Percentiles rank a stretch among this genome's conserved stretches.
These are phyloP conservation scores for Rhodamnia argentea DNA, from an alignment of 345 rosid genomes.

Conservation along the genomic window DNA sequence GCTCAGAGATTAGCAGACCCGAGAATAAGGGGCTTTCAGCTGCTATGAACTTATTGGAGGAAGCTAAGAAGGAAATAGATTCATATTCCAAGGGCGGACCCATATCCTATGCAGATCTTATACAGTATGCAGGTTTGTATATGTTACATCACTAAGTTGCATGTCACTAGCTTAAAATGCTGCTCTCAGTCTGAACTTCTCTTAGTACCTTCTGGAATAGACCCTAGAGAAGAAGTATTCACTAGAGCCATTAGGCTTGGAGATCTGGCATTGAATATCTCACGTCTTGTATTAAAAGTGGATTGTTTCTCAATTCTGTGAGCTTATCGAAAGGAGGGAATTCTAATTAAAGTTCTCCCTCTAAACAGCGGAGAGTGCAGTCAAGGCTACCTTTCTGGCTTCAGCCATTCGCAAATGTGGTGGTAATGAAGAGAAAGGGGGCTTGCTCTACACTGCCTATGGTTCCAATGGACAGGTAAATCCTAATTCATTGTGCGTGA, in stretches of 20 bases:
- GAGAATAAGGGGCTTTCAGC: slow-evolving; percentile 75
- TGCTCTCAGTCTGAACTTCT: neutral
- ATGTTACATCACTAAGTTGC: neutral
- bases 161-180: neutral
- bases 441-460: slow-evolving; percentile 55
- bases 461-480: slow-evolving; percentile 88
- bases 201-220: neutral
- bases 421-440: slow-evolving; percentile 86
- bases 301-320: neutral
- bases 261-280: neutral
- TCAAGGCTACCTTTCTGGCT: slow-evolving; percentile 69
- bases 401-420: slow-evolving; percentile 89
- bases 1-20: slow-evolving; percentile 89
- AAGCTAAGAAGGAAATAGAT: slow-evolving; percentile 67
- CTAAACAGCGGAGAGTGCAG: slow-evolving; percentile 57
- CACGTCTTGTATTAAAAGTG: neutral
- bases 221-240: neutral
- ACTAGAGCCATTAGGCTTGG: neutral
- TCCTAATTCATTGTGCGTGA: neutral
- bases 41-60: slow-evolving; percentile 49
- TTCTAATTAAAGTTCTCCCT: neutral
- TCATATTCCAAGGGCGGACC: slow-evolving; percentile 88
- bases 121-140: slow-evolving; percentile 56
- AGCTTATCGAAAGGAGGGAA: neutral
- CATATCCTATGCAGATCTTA: slow-evolving; percentile 75